Conservation (phyloP, 495 filamentous ascomycete genomes). For the Neurospora sp. region DNA sequence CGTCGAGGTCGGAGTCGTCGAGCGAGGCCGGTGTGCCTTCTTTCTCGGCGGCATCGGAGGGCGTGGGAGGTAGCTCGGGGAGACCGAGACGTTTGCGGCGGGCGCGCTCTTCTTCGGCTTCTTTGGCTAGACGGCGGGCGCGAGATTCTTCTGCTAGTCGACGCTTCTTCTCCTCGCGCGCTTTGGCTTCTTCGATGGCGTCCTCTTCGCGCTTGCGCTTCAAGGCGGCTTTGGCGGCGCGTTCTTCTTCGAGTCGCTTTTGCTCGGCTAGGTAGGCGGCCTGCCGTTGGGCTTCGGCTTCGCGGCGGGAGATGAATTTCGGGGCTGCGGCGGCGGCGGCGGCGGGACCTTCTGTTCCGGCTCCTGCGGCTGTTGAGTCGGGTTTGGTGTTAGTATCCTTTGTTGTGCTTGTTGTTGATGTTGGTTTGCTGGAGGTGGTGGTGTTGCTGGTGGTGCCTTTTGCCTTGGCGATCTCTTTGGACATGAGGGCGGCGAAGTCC, state of each 20-base stretch:
- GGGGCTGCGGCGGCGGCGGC: conserved; percentile 9
- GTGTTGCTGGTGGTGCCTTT: conserved; percentile 29
- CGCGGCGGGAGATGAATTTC: conserved; percentile 81
- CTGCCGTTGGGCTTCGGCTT: conserved; percentile 73
- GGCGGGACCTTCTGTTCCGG: neutral
- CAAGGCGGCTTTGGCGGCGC: conserved; percentile 52
- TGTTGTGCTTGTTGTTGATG: conserved; percentile 18
- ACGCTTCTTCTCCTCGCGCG: conserved; percentile 69
- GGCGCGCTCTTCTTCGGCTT: conserved; percentile 42
- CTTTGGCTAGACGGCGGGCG: conserved; percentile 57
- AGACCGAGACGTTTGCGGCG: conserved; percentile 50
- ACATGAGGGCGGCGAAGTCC: conserved; percentile 93
- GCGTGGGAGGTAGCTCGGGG: conserved; percentile 51
- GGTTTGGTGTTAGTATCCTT: conserved; percentile 30
- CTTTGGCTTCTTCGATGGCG: conserved; percentile 53
- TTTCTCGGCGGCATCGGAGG: conserved; percentile 1
- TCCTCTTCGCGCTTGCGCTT: conserved; percentile 93
- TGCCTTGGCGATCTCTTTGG: conserved; percentile 74
- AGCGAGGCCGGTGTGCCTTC: conserved; percentile 9
- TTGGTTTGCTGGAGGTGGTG: neutral
- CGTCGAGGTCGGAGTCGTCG: conserved; percentile 37
- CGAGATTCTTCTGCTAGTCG: conserved; percentile 73
- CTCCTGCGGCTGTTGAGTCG: conserved; percentile 9
- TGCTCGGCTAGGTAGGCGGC: conserved; percentile 77
- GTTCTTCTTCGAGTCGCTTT: conserved; percentile 52